Evolutionary conservation across 75 land plant genomes (phyloP).

Genomic region (Gnetum montanum): DNA sequence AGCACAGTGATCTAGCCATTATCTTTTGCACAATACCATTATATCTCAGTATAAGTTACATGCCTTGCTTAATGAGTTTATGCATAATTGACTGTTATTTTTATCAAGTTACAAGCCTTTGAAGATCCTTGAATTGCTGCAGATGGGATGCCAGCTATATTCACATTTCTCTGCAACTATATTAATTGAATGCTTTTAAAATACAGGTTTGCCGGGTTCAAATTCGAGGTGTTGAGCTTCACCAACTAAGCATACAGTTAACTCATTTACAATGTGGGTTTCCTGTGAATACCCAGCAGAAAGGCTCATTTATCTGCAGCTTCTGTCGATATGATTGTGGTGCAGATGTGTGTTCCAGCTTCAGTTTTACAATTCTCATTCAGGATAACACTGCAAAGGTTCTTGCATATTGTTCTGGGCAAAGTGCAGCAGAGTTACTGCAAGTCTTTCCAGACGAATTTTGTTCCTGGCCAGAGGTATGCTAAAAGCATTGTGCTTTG

Average conservation of each 20-base stretch:
- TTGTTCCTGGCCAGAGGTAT: constrained; percentile 46
- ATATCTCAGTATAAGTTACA: too few species aligned
- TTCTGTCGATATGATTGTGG: constrained; percentile 36
- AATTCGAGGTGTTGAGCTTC: constrained; percentile 32
- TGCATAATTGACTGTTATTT: too few species aligned
- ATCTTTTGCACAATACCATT: too few species aligned
- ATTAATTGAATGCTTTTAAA: neutral
- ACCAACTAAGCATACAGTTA: constrained; percentile 27
- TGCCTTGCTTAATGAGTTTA: too few species aligned
- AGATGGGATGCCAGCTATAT: too few species aligned
- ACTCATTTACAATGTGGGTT: constrained; percentile 44
- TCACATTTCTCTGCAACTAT: too few species aligned
- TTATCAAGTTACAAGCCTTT: too few species aligned
- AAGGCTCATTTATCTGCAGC: constrained; percentile 29
- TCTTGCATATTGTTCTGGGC: constrained; percentile 53
- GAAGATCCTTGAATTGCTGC: too few species aligned
- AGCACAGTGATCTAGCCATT: too few species aligned
- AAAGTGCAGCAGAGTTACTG: constrained; percentile 57
- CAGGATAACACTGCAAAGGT: constrained; percentile 43
- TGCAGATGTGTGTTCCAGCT: constrained; percentile 22
- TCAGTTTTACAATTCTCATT: constrained; percentile 34
- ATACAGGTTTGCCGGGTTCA: constrained; percentile 47
- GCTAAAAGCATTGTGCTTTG: neutral
- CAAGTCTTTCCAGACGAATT: constrained; percentile 71
- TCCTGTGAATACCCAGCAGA: constrained; percentile 16